A percentile compares a stretch with the other conserved stretches of the same genome.
Conservation (phyloP, 2,329 filamentous ascomycete genomes). For the Aspergillus quadrilineatus region DNA sequence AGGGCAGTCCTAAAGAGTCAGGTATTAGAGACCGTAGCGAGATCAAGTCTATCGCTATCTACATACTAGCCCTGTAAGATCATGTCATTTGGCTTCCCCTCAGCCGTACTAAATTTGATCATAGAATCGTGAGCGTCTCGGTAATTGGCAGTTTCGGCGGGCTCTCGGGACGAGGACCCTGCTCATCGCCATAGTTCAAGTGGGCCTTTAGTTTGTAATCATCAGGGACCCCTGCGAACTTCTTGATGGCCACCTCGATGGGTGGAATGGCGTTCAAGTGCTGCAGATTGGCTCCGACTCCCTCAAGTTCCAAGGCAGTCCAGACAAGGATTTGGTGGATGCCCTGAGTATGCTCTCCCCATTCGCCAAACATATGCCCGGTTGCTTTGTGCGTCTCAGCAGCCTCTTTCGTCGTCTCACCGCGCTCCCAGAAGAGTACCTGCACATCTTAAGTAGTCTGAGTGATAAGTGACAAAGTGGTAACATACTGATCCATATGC, state of each 20-base stretch:
- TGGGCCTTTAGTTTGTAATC: neutral
- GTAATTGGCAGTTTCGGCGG: neutral
- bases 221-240: neutral
- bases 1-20: too few species aligned
- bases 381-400: neutral
- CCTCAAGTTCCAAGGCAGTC: neutral
- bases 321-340: neutral
- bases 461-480: neutral
- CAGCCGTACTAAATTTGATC: neutral
- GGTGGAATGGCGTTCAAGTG: neutral
- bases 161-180: neutral
- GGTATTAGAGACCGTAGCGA: too few species aligned
- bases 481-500: neutral
- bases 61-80: too few species aligned
- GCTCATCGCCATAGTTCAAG: neutral
- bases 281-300: neutral
- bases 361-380: neutral
- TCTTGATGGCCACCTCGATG: neutral
- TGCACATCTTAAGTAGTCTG: neutral
- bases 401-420: neutral
- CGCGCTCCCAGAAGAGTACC: neutral
- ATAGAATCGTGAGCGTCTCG: constrained; percentile 1
- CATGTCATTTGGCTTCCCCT: too few species aligned
- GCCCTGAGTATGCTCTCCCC: neutral
- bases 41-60: too few species aligned